Percentiles rank a stretch among this genome's conserved stretches.
These are phyloP conservation scores for Fusarium abutilonis DNA, from an alignment of 2,329 filamentous ascomycete species.

Conservation along the genomic window DNA sequence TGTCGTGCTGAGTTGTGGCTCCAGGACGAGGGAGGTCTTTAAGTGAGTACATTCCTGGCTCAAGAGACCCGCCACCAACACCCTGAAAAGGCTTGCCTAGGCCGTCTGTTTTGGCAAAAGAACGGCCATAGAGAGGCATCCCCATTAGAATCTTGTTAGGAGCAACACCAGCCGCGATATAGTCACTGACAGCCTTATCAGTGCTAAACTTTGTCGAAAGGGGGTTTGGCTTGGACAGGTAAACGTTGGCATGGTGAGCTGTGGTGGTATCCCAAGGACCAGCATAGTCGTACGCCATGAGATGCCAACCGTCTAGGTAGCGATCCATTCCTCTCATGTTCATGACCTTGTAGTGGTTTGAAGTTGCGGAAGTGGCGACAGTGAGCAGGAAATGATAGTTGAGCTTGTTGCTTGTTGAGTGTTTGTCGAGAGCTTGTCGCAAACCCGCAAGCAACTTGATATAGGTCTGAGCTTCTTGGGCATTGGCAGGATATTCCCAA, in stretches of 20 bases:
- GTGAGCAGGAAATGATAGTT: slow-evolving; percentile 62
- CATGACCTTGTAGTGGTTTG: slow-evolving; percentile 60
- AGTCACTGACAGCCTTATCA: slow-evolving; percentile 67
- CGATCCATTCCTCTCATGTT: slow-evolving; percentile 64
- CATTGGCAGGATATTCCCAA: slow-evolving; percentile 63
- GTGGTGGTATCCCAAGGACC: slow-evolving; percentile 71
- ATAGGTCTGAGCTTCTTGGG: slow-evolving; percentile 50
- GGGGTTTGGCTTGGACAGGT: slow-evolving; percentile 60
- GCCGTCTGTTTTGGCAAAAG: slow-evolving; percentile 74
- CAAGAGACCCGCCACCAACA: slow-evolving; percentile 66
- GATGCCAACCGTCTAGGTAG: slow-evolving; percentile 67
- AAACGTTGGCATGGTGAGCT: slow-evolving; percentile 78
- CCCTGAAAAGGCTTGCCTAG: slow-evolving; percentile 71
- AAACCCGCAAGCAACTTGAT: slow-evolving; percentile 37
- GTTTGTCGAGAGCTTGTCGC: slow-evolving; percentile 56
- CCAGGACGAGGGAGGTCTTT: slow-evolving; percentile 73
- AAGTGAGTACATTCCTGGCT: slow-evolving; percentile 77
- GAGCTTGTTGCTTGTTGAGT: slow-evolving; percentile 53
- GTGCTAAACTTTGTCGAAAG: slow-evolving; percentile 74
- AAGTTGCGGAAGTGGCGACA: slow-evolving; percentile 60
- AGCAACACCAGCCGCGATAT: slow-evolving; percentile 64
- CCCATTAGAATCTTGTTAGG: slow-evolving; percentile 76
- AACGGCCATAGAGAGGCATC: slow-evolving; percentile 82
- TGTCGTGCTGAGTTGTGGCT: slow-evolving; percentile 66
- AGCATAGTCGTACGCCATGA: slow-evolving; percentile 77